Conservation (phyloP, 495 filamentous ascomycete species). For the Penicillium malachiteum region DNA sequence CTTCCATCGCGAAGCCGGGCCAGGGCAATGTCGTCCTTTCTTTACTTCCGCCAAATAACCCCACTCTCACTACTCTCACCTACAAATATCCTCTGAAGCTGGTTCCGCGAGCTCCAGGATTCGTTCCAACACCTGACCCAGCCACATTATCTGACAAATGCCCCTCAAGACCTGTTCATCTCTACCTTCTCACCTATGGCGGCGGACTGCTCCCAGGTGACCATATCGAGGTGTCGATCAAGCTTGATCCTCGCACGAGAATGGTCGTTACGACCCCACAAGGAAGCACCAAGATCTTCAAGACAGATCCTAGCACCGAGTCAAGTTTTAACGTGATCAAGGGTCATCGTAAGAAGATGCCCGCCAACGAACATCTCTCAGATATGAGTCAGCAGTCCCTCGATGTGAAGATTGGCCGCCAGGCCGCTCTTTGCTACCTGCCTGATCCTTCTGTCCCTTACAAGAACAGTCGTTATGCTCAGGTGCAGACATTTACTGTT, state of each 20-base stretch:
- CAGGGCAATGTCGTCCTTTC: slow-evolving; percentile 73
- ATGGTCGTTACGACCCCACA: slow-evolving; percentile 83
- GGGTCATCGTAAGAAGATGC: slow-evolving; percentile 28
- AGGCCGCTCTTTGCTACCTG: slow-evolving; percentile 78
- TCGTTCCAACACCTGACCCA: slow-evolving; percentile 28
- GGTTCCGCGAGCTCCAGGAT: slow-evolving; percentile 61
- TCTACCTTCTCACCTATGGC: slow-evolving; percentile 92
- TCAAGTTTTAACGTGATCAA: slow-evolving; percentile 26
- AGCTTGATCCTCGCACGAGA: slow-evolving; percentile 60
- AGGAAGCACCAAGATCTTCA: slow-evolving; percentile 95
- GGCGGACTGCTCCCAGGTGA: slow-evolving; percentile 90
- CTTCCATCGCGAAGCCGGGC: slow-evolving; percentile 69
- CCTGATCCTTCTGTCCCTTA: slow-evolving; percentile 95
- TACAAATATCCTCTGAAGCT: slow-evolving; percentile 97
- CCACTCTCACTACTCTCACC: slow-evolving; percentile 69
- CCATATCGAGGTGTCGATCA: slow-evolving; percentile 68
- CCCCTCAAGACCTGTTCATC: slow-evolving; percentile 49
- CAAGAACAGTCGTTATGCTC: slow-evolving; percentile 73
- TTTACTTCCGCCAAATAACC: slow-evolving; percentile 67
- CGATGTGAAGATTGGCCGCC: slow-evolving; percentile 56
- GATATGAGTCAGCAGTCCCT: slow-evolving; percentile 68
- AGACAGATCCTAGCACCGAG: slow-evolving; percentile 52
- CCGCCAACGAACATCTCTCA: slow-evolving; percentile 24
- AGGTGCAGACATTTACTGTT: slow-evolving; percentile 73
- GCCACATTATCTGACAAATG: slow-evolving; percentile 25